Evolutionary conservation across 1,284 basidiomycete genomes (phyloP), one percentile per base, ranked within the genome.

Genomic region (Volvariella volvacea): DNA sequence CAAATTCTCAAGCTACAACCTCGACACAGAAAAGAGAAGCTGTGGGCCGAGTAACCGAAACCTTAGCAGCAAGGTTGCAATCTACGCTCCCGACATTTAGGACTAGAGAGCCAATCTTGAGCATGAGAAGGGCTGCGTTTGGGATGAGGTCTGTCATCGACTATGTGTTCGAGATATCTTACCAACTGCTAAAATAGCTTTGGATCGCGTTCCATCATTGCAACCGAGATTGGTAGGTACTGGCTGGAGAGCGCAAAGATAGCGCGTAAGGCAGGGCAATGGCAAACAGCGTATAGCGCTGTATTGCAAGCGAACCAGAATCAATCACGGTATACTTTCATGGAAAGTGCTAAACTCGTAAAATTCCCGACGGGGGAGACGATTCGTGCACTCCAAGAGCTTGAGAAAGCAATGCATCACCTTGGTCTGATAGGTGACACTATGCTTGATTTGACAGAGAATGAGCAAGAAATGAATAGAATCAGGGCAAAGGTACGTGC

Each of bases 221-320:
- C 68, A 31, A 65, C 66, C 7, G 83, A 88, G 52, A 80, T 93
- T 28, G 88, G 91, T 1, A 76, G 77, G 42, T 81, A 90, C 1
- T 99, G 96, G 96, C 78, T 99, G 12, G 74, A 81, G 15, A 97
- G 90, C 46, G 88, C 94, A 14, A 98, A 96, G 61, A 93, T 94
- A 48, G 95, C 96, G 10, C 76, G 96, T 41, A 97, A 96, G 59
- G 90, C 93, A 0, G 88, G 90, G 0, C 95, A 99, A 62, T 85
- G 82, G 69, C 96, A 99, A 67, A 97, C 95, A 0, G 93, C 96
- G 2, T 99, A 99, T 60, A 97, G 90, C 56, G 94, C 96, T 1
- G 83, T 92, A 44, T 74, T 99, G 0, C 96, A 99, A 64, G 92
- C 93, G 0, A 78, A 83, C 45, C 85, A 92, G 57, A 78, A 74